Percentiles rank a stretch among this genome's conserved stretches.
Conservation (phyloP, 306 rosid genomes). For the Cucumis cinereus region DNA sequence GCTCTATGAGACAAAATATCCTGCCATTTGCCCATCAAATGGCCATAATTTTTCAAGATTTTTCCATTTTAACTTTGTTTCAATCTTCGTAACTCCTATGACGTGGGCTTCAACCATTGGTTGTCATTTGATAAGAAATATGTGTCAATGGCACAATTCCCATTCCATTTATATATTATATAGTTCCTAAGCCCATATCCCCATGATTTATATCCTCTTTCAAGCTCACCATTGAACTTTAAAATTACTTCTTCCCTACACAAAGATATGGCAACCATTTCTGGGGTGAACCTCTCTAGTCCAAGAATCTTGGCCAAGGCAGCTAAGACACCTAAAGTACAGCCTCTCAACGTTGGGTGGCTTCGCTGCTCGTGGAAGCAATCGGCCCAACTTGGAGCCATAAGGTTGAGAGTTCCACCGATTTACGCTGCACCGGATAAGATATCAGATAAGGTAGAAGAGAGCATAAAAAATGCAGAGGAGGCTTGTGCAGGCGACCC, state of each 20-base stretch:
- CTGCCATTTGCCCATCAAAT: slow-evolving; percentile 1
- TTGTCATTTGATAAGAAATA: slow-evolving; percentile 1
- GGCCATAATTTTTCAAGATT: not conserved
- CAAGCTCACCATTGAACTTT: not conserved
- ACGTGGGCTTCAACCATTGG: slow-evolving; percentile 3
- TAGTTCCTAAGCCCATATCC: not conserved
- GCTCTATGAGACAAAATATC: not conserved
- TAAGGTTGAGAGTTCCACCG: slow-evolving; percentile 27
- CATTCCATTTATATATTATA: not conserved
- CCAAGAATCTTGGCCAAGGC: not conserved
- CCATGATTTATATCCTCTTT: not conserved
- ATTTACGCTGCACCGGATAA: slow-evolving; percentile 54
- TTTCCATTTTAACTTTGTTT: not conserved
- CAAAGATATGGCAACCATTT: slow-evolving; percentile 6
- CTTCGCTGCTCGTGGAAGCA: slow-evolving; percentile 11
- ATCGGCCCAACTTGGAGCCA: not conserved
- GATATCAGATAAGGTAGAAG: slow-evolving; percentile 61
- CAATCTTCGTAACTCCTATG: not conserved
- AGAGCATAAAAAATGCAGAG: slow-evolving; percentile 82
- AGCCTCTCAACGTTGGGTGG: not conserved
- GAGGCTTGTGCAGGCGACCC: slow-evolving; percentile 64
- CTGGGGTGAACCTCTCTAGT: slow-evolving; percentile 4
- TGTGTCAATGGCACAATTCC: slow-evolving; percentile 2
- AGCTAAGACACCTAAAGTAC: not conserved
- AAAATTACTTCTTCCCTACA: not conserved